Base-by-base conservation (phyloP, 495 filamentous ascomycete genomes). In the Hapsidospora chrysogenum region DNA sequence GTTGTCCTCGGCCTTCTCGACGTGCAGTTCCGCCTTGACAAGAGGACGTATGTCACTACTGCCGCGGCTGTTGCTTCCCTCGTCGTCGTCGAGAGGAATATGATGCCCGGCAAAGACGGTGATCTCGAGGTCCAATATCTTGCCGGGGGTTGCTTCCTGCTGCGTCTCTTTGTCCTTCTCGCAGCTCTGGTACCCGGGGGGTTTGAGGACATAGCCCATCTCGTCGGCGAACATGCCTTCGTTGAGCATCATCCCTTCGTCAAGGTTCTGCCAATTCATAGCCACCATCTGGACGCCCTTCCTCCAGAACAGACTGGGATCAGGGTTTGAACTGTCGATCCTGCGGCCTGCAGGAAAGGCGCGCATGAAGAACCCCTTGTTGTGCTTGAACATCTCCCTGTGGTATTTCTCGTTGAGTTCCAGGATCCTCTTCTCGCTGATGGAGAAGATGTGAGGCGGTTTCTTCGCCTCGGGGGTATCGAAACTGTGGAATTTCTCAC, bases 201-300 rank as follows among this genome's bases (percentile, higher is more conserved):
- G 87, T 51, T 96, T 96, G 14, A 87, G 67, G 7, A 89, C 71
- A 76, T 84, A 96, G 15, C 87, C 87, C 16, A 63, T 60, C 29
- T 78, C 76, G n/a, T 74, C 76, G 8, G 67, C 68, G 45, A 96
- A 96, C 84, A 95, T 92, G 31, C 70, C 87, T 41, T 80, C 69
- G 49, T 95, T 94, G 26, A 94, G 69, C 85, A 95, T 94, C 79
- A 84, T 92, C 22, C 83, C 85, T 37, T 80, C 76, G 50, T 95
- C 87, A 36, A 73, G 68, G 31, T 69, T 76, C 44, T 96, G 87
- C 85, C 87, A 94, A 54, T 95, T 96, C 49, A 95, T 66, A 4
- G 87, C 87, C 3, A 89, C 86, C 50, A 94, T 79, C 52, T 96
- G 87, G 2, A 86, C 80, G 10, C 87, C 87, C 26, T 77, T 69